Conservation (phyloP, 306 rosid species). For the Begonia peltatifolia region DNA sequence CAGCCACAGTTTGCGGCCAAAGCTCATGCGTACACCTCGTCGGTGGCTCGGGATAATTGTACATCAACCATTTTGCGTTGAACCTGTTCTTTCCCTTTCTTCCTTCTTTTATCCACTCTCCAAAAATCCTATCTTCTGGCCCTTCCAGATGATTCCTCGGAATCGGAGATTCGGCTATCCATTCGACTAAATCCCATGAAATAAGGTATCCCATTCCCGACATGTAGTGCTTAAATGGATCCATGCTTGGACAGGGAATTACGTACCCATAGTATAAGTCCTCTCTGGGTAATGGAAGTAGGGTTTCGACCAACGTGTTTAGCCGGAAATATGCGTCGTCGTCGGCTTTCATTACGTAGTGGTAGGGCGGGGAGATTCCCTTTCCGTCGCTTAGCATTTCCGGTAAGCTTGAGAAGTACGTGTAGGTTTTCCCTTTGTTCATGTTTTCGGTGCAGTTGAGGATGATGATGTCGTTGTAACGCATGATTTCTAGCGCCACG, state of each 20-base stretch:
- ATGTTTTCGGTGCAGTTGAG: constrained; percentile 82
- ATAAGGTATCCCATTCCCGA: constrained; percentile 93
- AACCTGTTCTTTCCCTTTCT: constrained; percentile 44
- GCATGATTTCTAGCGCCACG: constrained; percentile 70
- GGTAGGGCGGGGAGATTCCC: constrained; percentile 51
- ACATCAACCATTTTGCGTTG: constrained; percentile 94
- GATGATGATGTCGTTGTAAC: constrained; percentile 64
- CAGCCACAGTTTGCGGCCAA: constrained; percentile 65
- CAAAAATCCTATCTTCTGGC: constrained; percentile 75
- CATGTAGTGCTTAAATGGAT: constrained; percentile 77
- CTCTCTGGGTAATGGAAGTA: constrained; percentile 48
- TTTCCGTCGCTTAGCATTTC: constrained; percentile 39
- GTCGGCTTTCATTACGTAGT: constrained; percentile 80
- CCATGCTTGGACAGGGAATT: constrained; percentile 91
- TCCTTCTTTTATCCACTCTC: constrained; percentile 66
- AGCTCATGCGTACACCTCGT: constrained; percentile 74
- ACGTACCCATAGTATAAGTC: constrained; percentile 89
- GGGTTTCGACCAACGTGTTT: constrained; percentile 43
- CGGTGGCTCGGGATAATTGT: constrained; percentile 71
- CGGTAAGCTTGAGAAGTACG: constrained; percentile 62
- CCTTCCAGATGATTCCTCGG: constrained; percentile 61
- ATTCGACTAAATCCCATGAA: constrained; percentile 82
- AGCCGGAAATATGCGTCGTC: constrained; percentile 65
- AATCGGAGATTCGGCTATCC: constrained; percentile 66
- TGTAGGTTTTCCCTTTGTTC: constrained; percentile 83